A percentile compares a stretch with the other conserved stretches of the same genome.
Evolutionary conservation across 108 stramenopile genomes (phyloP).

Genomic region (Epithemia pelagica): DNA sequence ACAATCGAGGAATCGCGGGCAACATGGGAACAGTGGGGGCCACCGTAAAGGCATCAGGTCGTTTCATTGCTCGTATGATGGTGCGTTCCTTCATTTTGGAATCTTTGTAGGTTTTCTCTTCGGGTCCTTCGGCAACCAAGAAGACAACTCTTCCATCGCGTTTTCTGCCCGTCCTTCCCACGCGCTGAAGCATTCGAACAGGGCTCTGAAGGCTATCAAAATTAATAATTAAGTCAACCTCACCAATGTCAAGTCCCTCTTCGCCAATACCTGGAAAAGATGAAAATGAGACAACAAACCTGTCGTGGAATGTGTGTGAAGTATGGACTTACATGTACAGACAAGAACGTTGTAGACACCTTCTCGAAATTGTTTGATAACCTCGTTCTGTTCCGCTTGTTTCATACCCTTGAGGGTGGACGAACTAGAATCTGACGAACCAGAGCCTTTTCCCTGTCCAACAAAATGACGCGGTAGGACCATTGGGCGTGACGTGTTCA

Average conservation of each 20-base stretch:
- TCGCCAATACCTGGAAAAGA: constrained; percentile 56
- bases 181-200: constrained; percentile 83
- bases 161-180: constrained; percentile 88
- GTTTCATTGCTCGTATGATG: constrained; percentile 48
- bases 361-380: constrained; percentile 66
- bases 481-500: constrained; percentile 28
- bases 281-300: not conserved
- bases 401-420: constrained; percentile 55
- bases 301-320: no score
- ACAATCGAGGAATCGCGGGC: constrained; percentile 24
- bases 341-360: constrained; percentile 87
- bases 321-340: constrained; percentile 78
- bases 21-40: constrained; percentile 43
- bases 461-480: constrained; percentile 69
- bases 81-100: constrained; percentile 37
- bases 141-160: constrained; percentile 82
- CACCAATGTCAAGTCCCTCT: constrained; percentile 95
- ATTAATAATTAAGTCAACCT: constrained; percentile 93
- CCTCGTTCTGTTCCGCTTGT: constrained; percentile 79
- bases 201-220: constrained; percentile 81
- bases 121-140: constrained; percentile 64
- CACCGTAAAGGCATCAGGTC: constrained; percentile 46
- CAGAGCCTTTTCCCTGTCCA: constrained; percentile 56
- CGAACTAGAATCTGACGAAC: not conserved
- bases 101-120: constrained; percentile 40